Conservation (phyloP, 768 basidiomycete species). For the Kwoniella europaea region DNA sequence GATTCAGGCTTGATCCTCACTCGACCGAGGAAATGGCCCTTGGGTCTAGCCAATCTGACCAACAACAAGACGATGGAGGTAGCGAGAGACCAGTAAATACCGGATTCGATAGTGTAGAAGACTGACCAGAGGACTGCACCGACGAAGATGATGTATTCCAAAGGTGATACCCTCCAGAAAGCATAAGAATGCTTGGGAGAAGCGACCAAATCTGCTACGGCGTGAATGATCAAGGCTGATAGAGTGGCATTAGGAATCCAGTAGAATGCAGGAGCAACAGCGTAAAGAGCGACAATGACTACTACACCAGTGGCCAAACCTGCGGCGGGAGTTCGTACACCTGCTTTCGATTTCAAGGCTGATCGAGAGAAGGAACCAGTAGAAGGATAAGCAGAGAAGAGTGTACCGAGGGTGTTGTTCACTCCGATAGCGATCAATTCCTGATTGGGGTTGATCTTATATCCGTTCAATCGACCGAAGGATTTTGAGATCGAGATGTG, state of each 20-base stretch:
- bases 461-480: conserved; percentile 91
- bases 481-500: conserved; percentile 97
- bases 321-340: conserved; percentile 92
- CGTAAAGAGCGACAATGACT: conserved; percentile 92
- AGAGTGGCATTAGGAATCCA: conserved; percentile 67
- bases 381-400: conserved; percentile 91
- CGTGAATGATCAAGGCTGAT: conserved; percentile 94
- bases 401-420: conserved; percentile 84
- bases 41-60: conserved; percentile 82
- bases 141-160: conserved; percentile 87
- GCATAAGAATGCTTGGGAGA: conserved; percentile 78
- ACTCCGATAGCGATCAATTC: conserved; percentile 98
- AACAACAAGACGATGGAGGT: conserved; percentile 79
- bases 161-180: conserved; percentile 91
- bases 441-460: conserved; percentile 84
- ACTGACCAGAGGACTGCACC: conserved; percentile 87
- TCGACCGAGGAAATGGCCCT: conserved; percentile 87
- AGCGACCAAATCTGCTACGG: conserved; percentile 77
- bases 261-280: conserved; percentile 87
- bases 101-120: conserved; percentile 91
- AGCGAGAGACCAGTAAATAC: conserved; percentile 70
- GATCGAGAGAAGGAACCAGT: conserved; percentile 99
- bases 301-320: conserved; percentile 83
- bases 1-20: conserved; percentile 63
- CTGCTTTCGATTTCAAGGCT: conserved; percentile 92